These are phyloP conservation scores for Russula sp. DNA, from an alignment of 768 basidiomycete species.

Conservation along the genomic window DNA sequence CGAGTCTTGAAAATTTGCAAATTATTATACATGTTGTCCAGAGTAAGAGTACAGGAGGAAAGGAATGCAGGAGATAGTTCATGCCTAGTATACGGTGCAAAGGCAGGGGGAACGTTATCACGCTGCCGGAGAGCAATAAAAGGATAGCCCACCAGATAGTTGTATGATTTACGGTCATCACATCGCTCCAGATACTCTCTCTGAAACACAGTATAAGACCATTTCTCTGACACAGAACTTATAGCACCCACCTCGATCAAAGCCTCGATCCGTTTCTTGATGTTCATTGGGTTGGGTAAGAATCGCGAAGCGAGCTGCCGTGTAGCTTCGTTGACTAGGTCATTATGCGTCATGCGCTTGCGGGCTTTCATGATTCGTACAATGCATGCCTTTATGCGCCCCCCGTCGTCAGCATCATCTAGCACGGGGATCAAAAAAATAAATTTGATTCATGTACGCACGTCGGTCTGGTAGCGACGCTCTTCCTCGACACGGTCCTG, in stretches of 20 bases:
- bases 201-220: constrained; percentile 32
- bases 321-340: constrained; percentile 86
- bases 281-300: constrained; percentile 72
- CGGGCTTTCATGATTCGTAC: constrained; percentile 97
- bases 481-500: constrained; percentile 88
- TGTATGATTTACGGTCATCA: constrained; percentile 82
- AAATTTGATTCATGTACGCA: constrained; percentile 30
- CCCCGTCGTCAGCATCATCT: not conserved
- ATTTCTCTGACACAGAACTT: not conserved
- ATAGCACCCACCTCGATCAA: constrained; percentile 72
- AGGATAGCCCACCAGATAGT: constrained; percentile 49
- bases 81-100: constrained; percentile 3
- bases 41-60: constrained; percentile 5
- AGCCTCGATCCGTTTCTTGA: constrained; percentile 91
- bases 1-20: not conserved
- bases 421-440: not conserved
- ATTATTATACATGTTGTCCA: constrained; percentile 7
- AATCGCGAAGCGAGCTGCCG: constrained; percentile 80
- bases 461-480: constrained; percentile 83
- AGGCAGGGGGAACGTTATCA: not conserved
- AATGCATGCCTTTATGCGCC: constrained; percentile 73
- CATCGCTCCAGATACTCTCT: constrained; percentile 92
- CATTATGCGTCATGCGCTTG: constrained; percentile 82
- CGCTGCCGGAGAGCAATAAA: not conserved
- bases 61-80: constrained; percentile 14